Evolutionary conservation across 2,329 filamentous ascomycete species (phyloP), one percentile per base, ranked within the genome.

Genomic region (Ophiostoma piceae): DNA sequence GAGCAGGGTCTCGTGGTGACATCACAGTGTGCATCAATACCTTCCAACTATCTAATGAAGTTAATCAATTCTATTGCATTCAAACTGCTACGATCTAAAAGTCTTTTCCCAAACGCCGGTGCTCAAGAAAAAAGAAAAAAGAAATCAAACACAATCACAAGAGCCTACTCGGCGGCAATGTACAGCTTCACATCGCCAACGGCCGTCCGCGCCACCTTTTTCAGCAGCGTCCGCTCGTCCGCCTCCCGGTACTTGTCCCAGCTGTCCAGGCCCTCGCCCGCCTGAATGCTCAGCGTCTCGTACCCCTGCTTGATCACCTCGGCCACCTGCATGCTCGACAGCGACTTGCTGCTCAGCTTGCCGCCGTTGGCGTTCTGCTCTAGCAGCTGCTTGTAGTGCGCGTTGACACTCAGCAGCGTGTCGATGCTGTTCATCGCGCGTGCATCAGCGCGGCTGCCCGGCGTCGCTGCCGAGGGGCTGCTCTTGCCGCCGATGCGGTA

Each of bases 281-380:
- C 88, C 79, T 96, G 92, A 69, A 99, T 96, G 73, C 91, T 94
- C 75, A 99, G 80, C 47, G 94, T 97, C 79, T 98, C 94, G 76
- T 98, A 98, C 0, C 95, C 95, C 78, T 96, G 91, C 81, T 96
- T 96, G 79, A 99, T 98, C 37, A 97, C 91, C 74, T 91, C 90
- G 60, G 90, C 90, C 54, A 99, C 93, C 77, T 97, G 91, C 67
- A 87, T 84, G 51, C 90, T 93, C 71, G 88, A 90, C 71, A 87
- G 78, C 70, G 12, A 64, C 62, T 47, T 72, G 67, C 16, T 72
- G 75, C 78, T 73, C 82, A 35, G 35, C 35, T 84, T 57, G 80
- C 82, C 73, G 79, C 70, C 74, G 22, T 77, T 77, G 37, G 74
- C 78, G 29, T 71, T 72, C 43, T 86, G 85, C 1, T 88, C 86